Evolutionary conservation across 2,329 filamentous ascomycete genomes (phyloP).

Genomic region (Sporothrix globosa): DNA sequence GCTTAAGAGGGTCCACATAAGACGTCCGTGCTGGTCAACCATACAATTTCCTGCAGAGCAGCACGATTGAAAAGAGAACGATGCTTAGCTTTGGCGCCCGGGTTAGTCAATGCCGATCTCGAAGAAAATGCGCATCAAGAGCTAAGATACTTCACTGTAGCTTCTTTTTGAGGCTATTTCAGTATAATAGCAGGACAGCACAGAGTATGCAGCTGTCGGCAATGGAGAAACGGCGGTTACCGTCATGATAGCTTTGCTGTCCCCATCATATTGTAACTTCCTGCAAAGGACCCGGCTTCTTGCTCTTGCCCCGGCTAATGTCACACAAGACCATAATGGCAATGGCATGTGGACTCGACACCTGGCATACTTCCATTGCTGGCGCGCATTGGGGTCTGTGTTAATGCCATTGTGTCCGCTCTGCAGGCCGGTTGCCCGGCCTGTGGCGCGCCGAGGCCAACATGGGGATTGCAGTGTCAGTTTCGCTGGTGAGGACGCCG

Average conservation of each 20-base stretch:
- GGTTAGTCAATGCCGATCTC: constrained; percentile 3
- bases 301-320: neutral
- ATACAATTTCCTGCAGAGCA: constrained; percentile 7
- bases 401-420: neutral
- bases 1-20: constrained; percentile 8
- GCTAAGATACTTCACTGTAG: neutral
- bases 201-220: neutral
- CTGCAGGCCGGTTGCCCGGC: neutral
- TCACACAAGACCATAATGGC: neutral
- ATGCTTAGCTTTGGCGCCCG: constrained; percentile 19
- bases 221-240: neutral
- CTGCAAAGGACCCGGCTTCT: neutral
- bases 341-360: neutral
- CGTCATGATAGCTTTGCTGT: neutral
- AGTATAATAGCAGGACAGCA: neutral
- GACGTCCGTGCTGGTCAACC: constrained; percentile 14
- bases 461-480: neutral
- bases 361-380: neutral
- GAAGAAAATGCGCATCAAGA: neutral
- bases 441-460: neutral
- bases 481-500: neutral
- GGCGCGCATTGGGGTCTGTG: neutral
- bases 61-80: neutral
- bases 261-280: neutral
- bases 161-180: neutral